Evolutionary conservation across 306 rosid species (phyloP), one percentile per base, ranked within the genome.

Genomic region (Parietaria judaica): DNA sequence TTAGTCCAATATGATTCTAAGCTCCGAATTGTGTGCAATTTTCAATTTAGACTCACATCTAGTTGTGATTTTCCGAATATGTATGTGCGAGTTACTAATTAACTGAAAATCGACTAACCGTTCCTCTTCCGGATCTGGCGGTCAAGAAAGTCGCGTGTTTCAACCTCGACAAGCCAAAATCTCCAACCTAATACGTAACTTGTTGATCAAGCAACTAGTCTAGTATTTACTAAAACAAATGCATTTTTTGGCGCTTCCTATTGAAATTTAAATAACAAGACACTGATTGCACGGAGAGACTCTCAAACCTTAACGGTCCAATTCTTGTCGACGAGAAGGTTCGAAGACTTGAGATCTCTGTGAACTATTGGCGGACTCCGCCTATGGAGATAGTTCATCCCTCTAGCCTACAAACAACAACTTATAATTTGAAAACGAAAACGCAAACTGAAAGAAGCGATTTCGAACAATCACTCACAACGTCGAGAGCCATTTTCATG

Each of bases 301-400:
- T 59, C 46, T 49, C 8, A 60, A 69, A 81, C 95, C 90, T 89
- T 89, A 35, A 89, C 95, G 58, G 77, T 81, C 96, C 90, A 85
- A 67, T 85, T 89, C 79, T 63, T 86, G 70, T 83, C 82, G 15
- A 89, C 90, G 38, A 85, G 86, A 60, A 89, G 79, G 72, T 86
- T 85, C 47, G 95, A 86, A 35, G 95, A 83, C 67, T 89, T 89
- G 8, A 89, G 76, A 67, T 86, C 96, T 69, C 96, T 78, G 61
- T 89, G 95, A 44, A 85, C 85, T 57, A 85, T 86, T 43, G 96
- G 95, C 7, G 96, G 96, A 74, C 81, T 81, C 72, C 83, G 81
- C 66, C 55, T 88, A 71, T 86, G 95, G 76, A 83, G 84, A 78
- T 85, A 85, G 70, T 85, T 89, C 85, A 89, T 79, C 39, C 88